Evolutionary conservation across 2,329 filamentous ascomycete species (phyloP).

Genomic region (Venturiaceae sp.): DNA sequence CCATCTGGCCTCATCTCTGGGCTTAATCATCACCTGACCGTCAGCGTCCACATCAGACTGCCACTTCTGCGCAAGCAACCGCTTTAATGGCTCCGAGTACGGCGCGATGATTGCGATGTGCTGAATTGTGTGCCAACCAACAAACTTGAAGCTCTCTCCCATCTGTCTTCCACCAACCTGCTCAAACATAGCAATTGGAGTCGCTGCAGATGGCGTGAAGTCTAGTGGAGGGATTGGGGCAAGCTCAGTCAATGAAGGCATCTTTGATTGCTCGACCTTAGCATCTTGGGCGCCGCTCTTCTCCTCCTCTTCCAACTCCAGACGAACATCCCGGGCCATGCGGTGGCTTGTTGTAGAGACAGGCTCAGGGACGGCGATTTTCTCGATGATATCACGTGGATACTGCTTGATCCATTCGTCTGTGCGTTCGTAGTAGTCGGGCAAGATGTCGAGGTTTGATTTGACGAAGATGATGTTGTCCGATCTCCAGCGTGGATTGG

Average conservation of each 20-base stretch:
- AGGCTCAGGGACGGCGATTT: background rate
- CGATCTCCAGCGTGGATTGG: slow-evolving; percentile 17
- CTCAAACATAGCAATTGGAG: slow-evolving; percentile 17
- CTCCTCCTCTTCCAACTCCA: background rate
- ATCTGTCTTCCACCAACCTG: slow-evolving; percentile 6
- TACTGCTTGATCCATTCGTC: background rate
- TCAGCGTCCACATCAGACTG: slow-evolving; percentile 9
- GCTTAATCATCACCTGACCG: slow-evolving; percentile 10
- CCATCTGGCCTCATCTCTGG: slow-evolving; percentile 15
- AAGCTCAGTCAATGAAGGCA: background rate
- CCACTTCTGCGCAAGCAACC: slow-evolving; percentile 22
- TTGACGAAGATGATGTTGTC: slow-evolving; percentile 21
- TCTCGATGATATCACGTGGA: background rate
- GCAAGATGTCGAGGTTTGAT: slow-evolving; percentile 17
- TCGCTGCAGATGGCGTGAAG: background rate
- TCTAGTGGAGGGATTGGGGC: background rate
- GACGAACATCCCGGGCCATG: background rate
- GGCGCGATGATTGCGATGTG: slow-evolving; percentile 16
- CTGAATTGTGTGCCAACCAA: slow-evolving; percentile 16
- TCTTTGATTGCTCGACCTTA: background rate
- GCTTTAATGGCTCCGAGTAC: slow-evolving; percentile 13
- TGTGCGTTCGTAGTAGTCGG: slow-evolving; percentile 7
- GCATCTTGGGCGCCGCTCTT: background rate
- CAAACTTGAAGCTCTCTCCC: slow-evolving; percentile 13
- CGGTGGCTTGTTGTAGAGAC: background rate